Percentiles rank a stretch among this genome's conserved stretches.
Evolutionary conservation across 371 early-diverging fungal species (phyloP).

Genomic region (Nosema bombycis): DNA sequence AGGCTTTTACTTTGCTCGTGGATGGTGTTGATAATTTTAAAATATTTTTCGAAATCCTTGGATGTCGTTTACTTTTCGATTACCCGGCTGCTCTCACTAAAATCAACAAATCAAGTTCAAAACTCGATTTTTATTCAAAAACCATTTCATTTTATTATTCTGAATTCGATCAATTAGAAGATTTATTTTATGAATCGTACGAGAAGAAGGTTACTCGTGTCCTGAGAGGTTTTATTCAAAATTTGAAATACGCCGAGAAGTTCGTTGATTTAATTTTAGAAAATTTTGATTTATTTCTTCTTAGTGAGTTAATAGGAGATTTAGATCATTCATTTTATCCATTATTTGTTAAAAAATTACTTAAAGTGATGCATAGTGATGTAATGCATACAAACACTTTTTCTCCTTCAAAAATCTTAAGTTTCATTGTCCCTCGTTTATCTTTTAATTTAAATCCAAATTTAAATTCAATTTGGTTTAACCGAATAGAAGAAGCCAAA

Average conservation of each 20-base stretch:
- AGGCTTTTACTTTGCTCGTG: conserved; percentile 10
- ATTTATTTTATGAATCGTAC: conserved; percentile 40
- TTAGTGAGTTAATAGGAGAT: conserved; percentile 16
- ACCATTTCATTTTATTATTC: conserved; percentile 29
- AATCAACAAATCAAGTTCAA: not conserved
- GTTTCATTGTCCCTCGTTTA: conserved; percentile 35
- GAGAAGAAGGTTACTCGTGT: conserved; percentile 41
- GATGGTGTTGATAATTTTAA: conserved; percentile 27
- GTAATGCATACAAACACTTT: not conserved
- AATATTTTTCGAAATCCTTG: conserved; percentile 21
- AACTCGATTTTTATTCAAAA: conserved; percentile 25
- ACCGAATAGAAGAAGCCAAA: conserved; percentile 34
- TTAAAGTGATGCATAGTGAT: conserved; percentile 1
- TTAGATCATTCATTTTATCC: conserved; percentile 41
- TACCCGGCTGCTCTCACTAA: not conserved
- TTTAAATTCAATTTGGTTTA: conserved; percentile 38
- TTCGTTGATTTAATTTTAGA: conserved; percentile 28
- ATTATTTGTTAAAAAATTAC: conserved; percentile 35
- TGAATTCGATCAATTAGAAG: conserved; percentile 1
- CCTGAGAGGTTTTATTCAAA: conserved; percentile 36
- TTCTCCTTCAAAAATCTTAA: conserved; percentile 5
- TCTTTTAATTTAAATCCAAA: conserved; percentile 27
- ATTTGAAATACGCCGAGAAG: conserved; percentile 33
- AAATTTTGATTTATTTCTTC: conserved; percentile 35
- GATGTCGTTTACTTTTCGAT: not conserved